These are phyloP conservation scores for Epichloe scottii DNA, from an alignment of 2,329 filamentous ascomycete species.

Conservation along the genomic window DNA sequence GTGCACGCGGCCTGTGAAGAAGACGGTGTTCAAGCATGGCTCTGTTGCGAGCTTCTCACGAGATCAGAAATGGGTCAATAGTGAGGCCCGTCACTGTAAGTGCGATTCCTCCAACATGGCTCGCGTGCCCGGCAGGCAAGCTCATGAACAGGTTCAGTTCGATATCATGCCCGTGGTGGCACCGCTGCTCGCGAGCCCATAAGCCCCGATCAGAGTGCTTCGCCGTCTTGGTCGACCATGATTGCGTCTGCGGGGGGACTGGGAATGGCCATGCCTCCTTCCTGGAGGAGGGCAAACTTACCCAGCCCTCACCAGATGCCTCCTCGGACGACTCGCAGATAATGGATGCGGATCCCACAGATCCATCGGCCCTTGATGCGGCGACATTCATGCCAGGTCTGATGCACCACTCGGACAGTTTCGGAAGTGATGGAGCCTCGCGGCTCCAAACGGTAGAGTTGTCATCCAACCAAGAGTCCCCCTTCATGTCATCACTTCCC, in stretches of 20 bases:
- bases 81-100: slow-evolving; percentile 22
- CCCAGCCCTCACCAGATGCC: background rate
- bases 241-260: background rate
- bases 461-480: background rate
- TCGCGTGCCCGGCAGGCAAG: background rate
- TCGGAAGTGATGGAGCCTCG: background rate
- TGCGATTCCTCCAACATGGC: background rate
- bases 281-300: background rate
- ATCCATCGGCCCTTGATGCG: background rate
- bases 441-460: background rate
- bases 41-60: slow-evolving; percentile 20
- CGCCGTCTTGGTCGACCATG: background rate
- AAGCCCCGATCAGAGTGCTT: background rate
- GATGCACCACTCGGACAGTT: background rate
- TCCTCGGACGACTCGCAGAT: background rate
- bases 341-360: background rate
- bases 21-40: slow-evolving; percentile 25
- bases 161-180: slow-evolving; percentile 10
- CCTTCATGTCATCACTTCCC: background rate
- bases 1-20: slow-evolving; percentile 21
- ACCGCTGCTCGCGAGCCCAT: slow-evolving; percentile 1
- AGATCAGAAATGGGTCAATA: slow-evolving; percentile 25
- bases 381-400: background rate
- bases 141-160: slow-evolving; percentile 5
- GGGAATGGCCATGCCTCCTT: background rate